phyloP scores from a whole-genome alignment of 1,284 basidiomycete genomes.

The Chalciporus sp. region DNA sequence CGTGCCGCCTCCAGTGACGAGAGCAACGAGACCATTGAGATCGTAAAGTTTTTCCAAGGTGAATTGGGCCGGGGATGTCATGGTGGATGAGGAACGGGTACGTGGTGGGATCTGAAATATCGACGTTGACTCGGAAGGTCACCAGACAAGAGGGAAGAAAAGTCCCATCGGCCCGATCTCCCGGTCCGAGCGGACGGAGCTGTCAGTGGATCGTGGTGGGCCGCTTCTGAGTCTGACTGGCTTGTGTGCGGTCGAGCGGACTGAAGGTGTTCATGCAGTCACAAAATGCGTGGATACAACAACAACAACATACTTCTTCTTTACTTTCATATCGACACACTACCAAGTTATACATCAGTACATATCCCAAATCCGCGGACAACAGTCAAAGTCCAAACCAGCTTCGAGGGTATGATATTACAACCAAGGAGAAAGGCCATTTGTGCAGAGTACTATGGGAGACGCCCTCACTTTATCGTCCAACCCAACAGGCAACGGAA shows the following conservation, averaged over 20 bases:
- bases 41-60: slow-evolving; percentile 51
- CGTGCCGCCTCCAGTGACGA: slow-evolving; percentile 81
- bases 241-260: background rate
- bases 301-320: slow-evolving; percentile 11
- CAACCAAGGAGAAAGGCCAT: slow-evolving; percentile 1
- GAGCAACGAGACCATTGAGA: slow-evolving; percentile 62
- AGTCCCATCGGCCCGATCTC: background rate
- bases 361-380: background rate
- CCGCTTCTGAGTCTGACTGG: background rate
- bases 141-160: background rate
- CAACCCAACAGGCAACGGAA: slow-evolving; percentile 1
- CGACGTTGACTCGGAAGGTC: background rate
- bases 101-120: background rate
- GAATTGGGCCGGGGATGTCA: slow-evolving; percentile 28
- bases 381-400: slow-evolving; percentile 7
- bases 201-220: too few species aligned
- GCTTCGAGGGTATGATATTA: slow-evolving; percentile 4
- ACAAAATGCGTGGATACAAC: background rate
- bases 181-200: background rate
- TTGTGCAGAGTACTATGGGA: background rate
- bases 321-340: slow-evolving; percentile 1
- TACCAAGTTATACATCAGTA: slow-evolving; percentile 7
- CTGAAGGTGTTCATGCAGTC: background rate
- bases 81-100: slow-evolving; percentile 9
- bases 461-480: background rate